A percentile compares a stretch with the other conserved stretches of the same genome.
Evolutionary conservation across 2,329 filamentous ascomycete species (phyloP).

Genomic region (Volutella citrinella): DNA sequence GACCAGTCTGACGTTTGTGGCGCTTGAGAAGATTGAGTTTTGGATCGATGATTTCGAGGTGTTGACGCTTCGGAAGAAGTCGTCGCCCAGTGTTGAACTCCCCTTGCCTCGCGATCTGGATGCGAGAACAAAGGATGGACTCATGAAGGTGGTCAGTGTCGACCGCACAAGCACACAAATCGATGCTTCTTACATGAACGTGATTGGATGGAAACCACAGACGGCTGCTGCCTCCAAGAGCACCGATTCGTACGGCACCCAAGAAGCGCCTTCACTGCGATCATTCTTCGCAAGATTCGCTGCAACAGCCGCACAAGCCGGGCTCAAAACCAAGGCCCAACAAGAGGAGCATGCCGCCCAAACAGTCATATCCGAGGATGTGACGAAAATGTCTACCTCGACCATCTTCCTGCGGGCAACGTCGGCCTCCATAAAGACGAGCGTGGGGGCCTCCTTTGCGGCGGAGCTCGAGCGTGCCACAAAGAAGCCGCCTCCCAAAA

Average conservation of each 20-base stretch:
- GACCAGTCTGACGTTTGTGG: constrained; percentile 94
- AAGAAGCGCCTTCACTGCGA: constrained; percentile 59
- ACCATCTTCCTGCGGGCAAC: constrained; percentile 88
- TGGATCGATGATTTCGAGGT: constrained; percentile 87
- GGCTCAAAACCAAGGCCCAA: constrained; percentile 52
- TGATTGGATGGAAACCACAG: constrained; percentile 77
- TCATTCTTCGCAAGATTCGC: constrained; percentile 82
- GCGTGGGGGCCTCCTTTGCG: constrained; percentile 68
- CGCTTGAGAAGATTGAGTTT: constrained; percentile 81
- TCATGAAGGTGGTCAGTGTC: constrained; percentile 84
- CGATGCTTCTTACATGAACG: constrained; percentile 84
- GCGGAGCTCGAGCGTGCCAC: constrained; percentile 91
- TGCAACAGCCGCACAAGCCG: constrained; percentile 48
- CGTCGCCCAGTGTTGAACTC: constrained; percentile 71
- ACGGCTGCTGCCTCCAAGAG: constrained; percentile 38
- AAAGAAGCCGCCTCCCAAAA: constrained; percentile 92
- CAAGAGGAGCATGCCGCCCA: constrained; percentile 63
- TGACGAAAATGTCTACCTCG: constrained; percentile 67
- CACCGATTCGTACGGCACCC: constrained; percentile 47
- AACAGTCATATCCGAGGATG: constrained; percentile 64
- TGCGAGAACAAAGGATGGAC: constrained; percentile 75
- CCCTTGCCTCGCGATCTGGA: constrained; percentile 76
- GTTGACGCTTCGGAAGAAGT: constrained; percentile 77
- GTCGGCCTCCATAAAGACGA: constrained; percentile 77
- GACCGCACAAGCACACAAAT: constrained; percentile 88